These are phyloP conservation scores for Fusarium sp. DNA, from an alignment of 2,329 filamentous ascomycete species.

Conservation along the genomic window DNA sequence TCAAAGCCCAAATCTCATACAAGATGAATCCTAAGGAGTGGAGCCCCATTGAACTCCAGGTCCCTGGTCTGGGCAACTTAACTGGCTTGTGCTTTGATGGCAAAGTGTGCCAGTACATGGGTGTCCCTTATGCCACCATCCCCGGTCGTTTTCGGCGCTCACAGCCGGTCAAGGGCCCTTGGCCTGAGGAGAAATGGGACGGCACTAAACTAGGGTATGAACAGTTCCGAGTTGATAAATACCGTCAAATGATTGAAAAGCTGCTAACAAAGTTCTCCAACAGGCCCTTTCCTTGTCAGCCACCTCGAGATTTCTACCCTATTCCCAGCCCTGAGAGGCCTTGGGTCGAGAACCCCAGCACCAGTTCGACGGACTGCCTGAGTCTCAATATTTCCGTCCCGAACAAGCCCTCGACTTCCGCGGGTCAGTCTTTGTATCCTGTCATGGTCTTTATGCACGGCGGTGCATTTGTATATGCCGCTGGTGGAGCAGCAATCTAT, in stretches of 20 bases:
- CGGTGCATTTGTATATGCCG: constrained; percentile 20
- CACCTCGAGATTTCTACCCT: constrained; percentile 23
- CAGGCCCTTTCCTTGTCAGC: constrained; percentile 13
- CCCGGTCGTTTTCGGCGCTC: constrained; percentile 11
- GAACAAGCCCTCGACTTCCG: not conserved
- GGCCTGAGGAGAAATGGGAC: not conserved
- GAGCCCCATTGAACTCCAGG: not conserved
- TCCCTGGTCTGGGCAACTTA: not conserved
- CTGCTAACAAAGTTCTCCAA: not conserved
- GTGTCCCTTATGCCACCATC: constrained; percentile 8
- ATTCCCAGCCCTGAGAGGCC: constrained; percentile 8
- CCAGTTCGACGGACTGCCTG: not conserved
- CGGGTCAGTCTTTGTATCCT: not conserved
- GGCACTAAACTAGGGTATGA: constrained; percentile 48
- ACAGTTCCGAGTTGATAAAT: not conserved
- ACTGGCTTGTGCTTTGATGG: constrained; percentile 7
- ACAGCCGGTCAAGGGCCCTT: not conserved
- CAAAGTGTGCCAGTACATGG: constrained; percentile 13
- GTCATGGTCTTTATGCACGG: constrained; percentile 30
- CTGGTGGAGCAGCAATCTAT: constrained; percentile 12
- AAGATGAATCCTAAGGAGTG: not conserved
- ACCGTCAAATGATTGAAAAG: not conserved
- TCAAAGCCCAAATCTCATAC: not conserved
- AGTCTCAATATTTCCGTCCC: not conserved
- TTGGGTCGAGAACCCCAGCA: constrained; percentile 5